phyloP scores from a whole-genome alignment of 2,329 filamentous ascomycete genomes.

The Triangularia setosa region DNA sequence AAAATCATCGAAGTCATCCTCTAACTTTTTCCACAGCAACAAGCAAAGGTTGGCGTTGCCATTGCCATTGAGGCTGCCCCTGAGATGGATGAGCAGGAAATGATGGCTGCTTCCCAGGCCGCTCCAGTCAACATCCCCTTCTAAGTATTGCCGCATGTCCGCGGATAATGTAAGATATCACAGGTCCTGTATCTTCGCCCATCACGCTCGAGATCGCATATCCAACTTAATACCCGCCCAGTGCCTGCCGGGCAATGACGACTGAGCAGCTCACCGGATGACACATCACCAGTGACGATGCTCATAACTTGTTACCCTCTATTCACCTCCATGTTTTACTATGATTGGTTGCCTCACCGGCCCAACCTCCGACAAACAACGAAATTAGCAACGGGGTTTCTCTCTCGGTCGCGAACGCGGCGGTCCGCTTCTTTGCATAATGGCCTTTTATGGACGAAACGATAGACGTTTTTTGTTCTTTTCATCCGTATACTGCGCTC shows the following conservation, averaged over 20 bases:
- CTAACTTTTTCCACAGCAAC: conserved; percentile 60
- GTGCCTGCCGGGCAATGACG: conserved; percentile 4
- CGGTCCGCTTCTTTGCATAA: conserved; percentile 21
- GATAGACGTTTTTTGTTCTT: conserved; percentile 15
- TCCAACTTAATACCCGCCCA: conserved; percentile 17
- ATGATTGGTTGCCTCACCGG: neutral
- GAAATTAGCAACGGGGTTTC: conserved; percentile 7
- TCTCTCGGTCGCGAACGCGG: neutral
- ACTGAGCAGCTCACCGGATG: neutral
- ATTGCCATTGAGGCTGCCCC: conserved; percentile 84
- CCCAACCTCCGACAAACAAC: conserved; percentile 1
- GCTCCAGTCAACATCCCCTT: conserved; percentile 59
- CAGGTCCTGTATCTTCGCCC: conserved; percentile 4
- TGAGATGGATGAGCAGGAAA: conserved; percentile 81
- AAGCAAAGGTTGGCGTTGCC: conserved; percentile 89
- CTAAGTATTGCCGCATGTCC: conserved; percentile 38
- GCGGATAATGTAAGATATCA: conserved; percentile 7
- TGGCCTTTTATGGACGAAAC: conserved; percentile 11
- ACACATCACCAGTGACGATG: neutral
- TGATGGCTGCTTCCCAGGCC: conserved; percentile 45
- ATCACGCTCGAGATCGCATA: conserved; percentile 14
- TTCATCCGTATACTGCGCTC: neutral
- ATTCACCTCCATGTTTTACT: conserved; percentile 13
- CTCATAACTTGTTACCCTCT: conserved; percentile 1
- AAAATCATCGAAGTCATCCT: neutral